phyloP scores from a whole-genome alignment of 2,329 filamentous ascomycete species.

The Talaromyces albobiverticillius region DNA sequence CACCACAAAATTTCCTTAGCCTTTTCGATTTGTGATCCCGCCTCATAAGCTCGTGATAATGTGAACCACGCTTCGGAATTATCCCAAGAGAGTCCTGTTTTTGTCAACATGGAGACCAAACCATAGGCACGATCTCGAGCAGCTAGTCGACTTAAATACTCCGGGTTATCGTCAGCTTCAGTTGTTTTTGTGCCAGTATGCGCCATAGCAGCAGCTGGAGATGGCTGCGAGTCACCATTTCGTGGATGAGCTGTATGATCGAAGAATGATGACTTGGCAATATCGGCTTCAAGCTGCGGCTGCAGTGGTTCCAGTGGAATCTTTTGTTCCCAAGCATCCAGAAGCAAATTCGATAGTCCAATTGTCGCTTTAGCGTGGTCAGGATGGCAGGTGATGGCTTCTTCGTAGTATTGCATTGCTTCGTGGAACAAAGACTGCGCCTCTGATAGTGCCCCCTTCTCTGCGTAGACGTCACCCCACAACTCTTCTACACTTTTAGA shows the following conservation, averaged over 20 bases:
- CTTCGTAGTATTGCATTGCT: constrained; percentile 76
- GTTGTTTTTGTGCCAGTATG: constrained; percentile 2
- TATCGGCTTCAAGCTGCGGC: constrained; percentile 25
- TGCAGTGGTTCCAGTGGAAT: constrained; percentile 33
- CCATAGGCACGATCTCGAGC: constrained; percentile 86
- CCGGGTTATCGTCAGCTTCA: background rate
- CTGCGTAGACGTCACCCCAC: constrained; percentile 78
- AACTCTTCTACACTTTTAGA: constrained; percentile 79
- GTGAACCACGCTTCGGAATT: constrained; percentile 90
- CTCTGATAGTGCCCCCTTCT: constrained; percentile 68
- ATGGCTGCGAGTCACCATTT: background rate
- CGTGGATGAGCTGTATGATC: background rate
- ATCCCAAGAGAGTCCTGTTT: constrained; percentile 85
- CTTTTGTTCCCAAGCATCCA: constrained; percentile 72
- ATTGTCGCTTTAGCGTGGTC: constrained; percentile 80
- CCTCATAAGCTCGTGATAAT: constrained; percentile 81
- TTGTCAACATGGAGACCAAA: constrained; percentile 77
- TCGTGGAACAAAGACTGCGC: constrained; percentile 62
- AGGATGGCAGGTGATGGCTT: constrained; percentile 72
- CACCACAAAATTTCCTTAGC: constrained; percentile 94
- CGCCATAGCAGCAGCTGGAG: background rate
- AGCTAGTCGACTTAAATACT: constrained; percentile 72
- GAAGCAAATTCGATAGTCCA: constrained; percentile 76
- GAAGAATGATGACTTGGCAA: constrained; percentile 23
- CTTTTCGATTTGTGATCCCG: constrained; percentile 79